phyloP scores from a whole-genome alignment of 306 rosid genomes.

The Pyrus bretschneideri region DNA sequence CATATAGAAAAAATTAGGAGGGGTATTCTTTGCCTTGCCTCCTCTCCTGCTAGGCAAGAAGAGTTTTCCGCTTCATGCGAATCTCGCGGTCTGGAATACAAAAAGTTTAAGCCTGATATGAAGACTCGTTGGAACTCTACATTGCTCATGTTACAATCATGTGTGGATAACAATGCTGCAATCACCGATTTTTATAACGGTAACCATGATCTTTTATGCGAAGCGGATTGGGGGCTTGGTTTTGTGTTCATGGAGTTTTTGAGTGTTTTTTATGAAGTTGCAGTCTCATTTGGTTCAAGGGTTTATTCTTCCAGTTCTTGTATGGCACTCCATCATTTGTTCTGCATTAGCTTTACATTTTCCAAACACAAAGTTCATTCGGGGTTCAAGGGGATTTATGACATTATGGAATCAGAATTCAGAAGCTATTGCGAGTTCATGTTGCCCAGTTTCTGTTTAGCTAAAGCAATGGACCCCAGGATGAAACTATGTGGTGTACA shows the following conservation, averaged over 20 bases:
- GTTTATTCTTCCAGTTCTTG: background rate
- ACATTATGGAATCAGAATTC: background rate
- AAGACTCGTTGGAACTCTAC: background rate
- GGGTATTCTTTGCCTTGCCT: too few relatives aligned
- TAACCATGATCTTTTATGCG: background rate
- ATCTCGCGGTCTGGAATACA: background rate
- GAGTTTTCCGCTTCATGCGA: background rate
- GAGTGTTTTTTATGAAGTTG: background rate
- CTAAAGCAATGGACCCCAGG: background rate
- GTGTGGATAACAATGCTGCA: background rate
- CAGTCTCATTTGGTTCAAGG: background rate
- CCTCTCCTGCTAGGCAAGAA: background rate
- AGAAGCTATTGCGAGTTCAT: background rate
- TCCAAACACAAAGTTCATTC: background rate
- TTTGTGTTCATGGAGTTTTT: background rate
- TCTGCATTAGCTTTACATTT: background rate
- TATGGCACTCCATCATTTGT: background rate
- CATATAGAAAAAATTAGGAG: background rate
- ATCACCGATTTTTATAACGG: background rate
- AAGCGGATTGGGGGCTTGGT: background rate
- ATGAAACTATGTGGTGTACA: background rate
- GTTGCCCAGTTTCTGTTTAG: conserved; percentile 1
- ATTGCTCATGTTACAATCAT: background rate
- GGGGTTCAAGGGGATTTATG: background rate
- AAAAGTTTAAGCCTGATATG: background rate